Evolutionary conservation across 2,329 filamentous ascomycete species (phyloP).

Genomic region (Aspergillus glaucus): DNA sequence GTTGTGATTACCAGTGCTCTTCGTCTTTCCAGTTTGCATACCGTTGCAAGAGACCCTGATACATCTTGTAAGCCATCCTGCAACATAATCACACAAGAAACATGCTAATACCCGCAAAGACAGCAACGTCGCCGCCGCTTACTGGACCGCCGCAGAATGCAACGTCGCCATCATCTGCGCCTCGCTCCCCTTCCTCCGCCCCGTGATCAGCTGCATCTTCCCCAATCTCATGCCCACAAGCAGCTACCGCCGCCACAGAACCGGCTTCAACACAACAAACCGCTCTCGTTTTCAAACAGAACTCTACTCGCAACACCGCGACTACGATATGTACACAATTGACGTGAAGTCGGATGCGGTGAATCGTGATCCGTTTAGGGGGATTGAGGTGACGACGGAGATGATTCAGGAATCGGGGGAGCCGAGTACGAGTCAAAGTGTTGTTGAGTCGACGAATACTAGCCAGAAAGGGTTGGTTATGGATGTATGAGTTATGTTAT

Average conservation of each 20-base stretch:
- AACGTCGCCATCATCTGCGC: constrained; percentile 39
- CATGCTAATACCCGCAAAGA: constrained; percentile 5
- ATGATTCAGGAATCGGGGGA: constrained; percentile 21
- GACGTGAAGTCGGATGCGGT: constrained; percentile 17
- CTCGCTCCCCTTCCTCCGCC: constrained; percentile 36
- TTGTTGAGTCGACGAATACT: constrained; percentile 7
- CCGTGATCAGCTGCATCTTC: constrained; percentile 33
- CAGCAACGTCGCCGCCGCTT: constrained; percentile 34
- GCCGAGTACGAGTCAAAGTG: background rate
- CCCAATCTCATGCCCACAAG: constrained; percentile 28
- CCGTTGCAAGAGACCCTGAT: constrained; percentile 19
- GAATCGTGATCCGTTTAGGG: constrained; percentile 10
- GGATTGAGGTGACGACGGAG: constrained; percentile 28
- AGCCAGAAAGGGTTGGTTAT: constrained; percentile 20
- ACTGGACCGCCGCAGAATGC: constrained; percentile 39
- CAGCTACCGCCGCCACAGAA: constrained; percentile 14
- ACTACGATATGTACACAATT: constrained; percentile 24
- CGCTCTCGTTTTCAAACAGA: constrained; percentile 7
- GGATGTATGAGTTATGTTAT: constrained; percentile 9
- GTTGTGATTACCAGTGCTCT: constrained; percentile 29
- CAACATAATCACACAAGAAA: constrained; percentile 1
- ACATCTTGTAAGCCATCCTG: constrained; percentile 18
- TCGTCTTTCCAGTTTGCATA: constrained; percentile 21
- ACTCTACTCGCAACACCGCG: constrained; percentile 13
- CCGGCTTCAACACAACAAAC: constrained; percentile 5